Conservation (phyloP, 2,329 filamentous ascomycete species). For the Pseudogymnoascus sp. region DNA sequence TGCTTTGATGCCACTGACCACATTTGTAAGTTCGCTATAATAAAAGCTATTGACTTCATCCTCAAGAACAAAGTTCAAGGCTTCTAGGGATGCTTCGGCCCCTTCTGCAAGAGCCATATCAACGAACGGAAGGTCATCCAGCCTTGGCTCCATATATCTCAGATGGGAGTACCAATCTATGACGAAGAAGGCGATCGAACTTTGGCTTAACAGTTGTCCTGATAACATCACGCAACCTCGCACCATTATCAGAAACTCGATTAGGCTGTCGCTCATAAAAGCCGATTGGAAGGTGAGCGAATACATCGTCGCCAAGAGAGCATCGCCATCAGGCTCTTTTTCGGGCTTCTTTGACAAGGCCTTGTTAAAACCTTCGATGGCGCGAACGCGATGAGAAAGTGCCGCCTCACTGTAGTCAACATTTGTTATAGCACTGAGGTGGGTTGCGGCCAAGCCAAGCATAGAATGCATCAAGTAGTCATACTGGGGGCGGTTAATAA, state of each 20-base stretch:
- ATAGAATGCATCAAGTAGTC: constrained; percentile 67
- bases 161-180: constrained; percentile 38
- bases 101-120: constrained; percentile 39
- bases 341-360: constrained; percentile 38
- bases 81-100: constrained; percentile 39
- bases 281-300: constrained; percentile 54
- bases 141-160: constrained; percentile 37
- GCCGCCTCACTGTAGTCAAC: constrained; percentile 35
- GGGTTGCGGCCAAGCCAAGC: constrained; percentile 60
- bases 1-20: constrained; percentile 31
- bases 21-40: constrained; percentile 38
- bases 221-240: constrained; percentile 50
- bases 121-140: constrained; percentile 42
- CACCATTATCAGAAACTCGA: constrained; percentile 56
- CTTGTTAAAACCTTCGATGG: constrained; percentile 56
- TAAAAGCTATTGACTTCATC: constrained; percentile 41
- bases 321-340: constrained; percentile 49
- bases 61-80: constrained; percentile 37
- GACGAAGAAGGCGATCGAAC: constrained; percentile 45
- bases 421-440: constrained; percentile 48
- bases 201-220: constrained; percentile 46
- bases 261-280: constrained; percentile 49
- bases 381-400: constrained; percentile 58
- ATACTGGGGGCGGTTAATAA: constrained; percentile 36
- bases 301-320: constrained; percentile 53